Evolutionary conservation across 805 yeast species (phyloP), one percentile per base, ranked within the genome.

Genomic region (Saitoella complicata): DNA sequence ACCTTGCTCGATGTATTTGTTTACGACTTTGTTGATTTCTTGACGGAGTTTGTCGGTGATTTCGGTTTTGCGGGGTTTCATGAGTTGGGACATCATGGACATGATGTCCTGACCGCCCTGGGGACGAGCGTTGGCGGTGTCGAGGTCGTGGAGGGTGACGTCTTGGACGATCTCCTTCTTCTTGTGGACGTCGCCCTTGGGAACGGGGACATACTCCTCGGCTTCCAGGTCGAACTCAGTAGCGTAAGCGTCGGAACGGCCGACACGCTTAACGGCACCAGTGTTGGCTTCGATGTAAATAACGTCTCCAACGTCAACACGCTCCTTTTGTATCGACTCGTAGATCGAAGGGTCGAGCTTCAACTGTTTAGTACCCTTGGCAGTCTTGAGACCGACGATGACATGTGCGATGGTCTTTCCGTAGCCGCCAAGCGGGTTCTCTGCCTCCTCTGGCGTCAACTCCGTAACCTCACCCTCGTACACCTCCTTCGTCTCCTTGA

Each of bases 391-490:
- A 5, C 97, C 96, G 36, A 91, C 88, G 43, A 91, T 73, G 21
- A 91, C 98, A 61, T 91, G 95, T 46, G 86, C 71, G 45, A 91
- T 86, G 31, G 97, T 86, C 64, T 91, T 91, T 48, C 98, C 99
- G 61, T 91, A 93, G 5, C 97, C 97, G 41, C 97, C 96, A 52
- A 88, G 68, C 21, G 97, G 95, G 63, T 91, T 84, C 63, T 88
- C 96, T 32, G 93, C 81, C 66, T 91, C 97, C 64, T 85, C 95
- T 2, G 95, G 95, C 2, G 88, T 80, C 55, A 88, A 69, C 61
- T 88, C 98, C 30, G 93, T 88, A 42, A 91, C 95, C 63, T 91
- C 98, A 51, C 98, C 98, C 63, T 91, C 97, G 58, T 88, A 91
- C 6, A 91, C 95, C 62, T 91, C 98, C 59, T 91, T 91, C 29